These are phyloP conservation scores for Exidia glandulosa DNA, from an alignment of 768 basidiomycete genomes.

Conservation along the genomic window DNA sequence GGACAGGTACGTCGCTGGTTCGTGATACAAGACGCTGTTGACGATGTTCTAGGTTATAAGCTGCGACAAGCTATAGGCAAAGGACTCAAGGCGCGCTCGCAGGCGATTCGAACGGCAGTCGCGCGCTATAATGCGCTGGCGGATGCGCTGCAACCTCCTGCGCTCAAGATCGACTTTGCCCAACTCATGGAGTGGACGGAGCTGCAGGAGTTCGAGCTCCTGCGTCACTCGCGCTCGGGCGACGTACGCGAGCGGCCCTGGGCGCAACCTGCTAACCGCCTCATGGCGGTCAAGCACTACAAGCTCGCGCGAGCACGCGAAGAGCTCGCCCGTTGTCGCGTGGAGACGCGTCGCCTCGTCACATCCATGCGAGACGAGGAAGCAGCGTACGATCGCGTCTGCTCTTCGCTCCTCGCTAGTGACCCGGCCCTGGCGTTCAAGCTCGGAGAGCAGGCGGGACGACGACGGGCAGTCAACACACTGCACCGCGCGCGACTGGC, in stretches of 20 bases:
- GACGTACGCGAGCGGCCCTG: conserved; percentile 18
- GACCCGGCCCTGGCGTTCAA: not conserved
- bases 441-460: not conserved
- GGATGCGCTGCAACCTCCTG: conserved; percentile 12
- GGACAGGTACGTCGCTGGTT: not conserved
- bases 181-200: conserved; percentile 17
- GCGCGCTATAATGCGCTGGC: conserved; percentile 20
- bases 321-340: conserved; percentile 19
- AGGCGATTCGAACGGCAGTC: conserved; percentile 18
- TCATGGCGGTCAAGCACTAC: conserved; percentile 16
- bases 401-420: not conserved
- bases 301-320: conserved; percentile 21
- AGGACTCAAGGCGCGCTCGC: conserved; percentile 15
- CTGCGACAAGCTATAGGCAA: conserved; percentile 21
- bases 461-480: no score
- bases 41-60: conserved; percentile 16
- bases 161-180: conserved; percentile 15
- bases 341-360: conserved; percentile 21
- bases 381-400: not conserved
- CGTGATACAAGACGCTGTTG: not conserved
- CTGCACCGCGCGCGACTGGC: no score
- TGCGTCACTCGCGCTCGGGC: conserved; percentile 12
- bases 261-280: conserved; percentile 26
- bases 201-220: conserved; percentile 21
- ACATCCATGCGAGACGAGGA: conserved; percentile 19